Evolutionary conservation across 495 filamentous ascomycete genomes (phyloP).

Genomic region (Neohortaea acidophila): DNA sequence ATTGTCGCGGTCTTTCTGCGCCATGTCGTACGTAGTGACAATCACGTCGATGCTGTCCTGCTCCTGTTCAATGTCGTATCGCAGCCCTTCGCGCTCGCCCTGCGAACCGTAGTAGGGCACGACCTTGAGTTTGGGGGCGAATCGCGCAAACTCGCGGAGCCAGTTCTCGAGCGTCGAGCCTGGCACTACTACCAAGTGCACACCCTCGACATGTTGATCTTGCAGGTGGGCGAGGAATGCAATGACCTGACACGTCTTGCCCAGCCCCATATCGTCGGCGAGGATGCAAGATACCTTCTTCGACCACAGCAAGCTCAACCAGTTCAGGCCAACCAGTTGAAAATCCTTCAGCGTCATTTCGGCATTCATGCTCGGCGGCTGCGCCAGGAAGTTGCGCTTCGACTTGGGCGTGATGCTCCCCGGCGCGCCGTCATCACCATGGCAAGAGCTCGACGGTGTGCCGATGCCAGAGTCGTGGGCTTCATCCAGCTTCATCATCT

Average conservation of each 20-base stretch:
- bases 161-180: slow-evolving; percentile 90
- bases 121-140: slow-evolving; percentile 61
- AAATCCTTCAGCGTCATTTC: slow-evolving; percentile 72
- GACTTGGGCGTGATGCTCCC: slow-evolving; percentile 26
- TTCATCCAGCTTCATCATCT: slow-evolving; percentile 44
- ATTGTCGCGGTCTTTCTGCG: slow-evolving; percentile 46
- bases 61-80: slow-evolving; percentile 46
- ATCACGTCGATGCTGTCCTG: slow-evolving; percentile 61
- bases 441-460: slow-evolving; percentile 43
- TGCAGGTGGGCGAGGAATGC: slow-evolving; percentile 73
- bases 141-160: slow-evolving; percentile 76
- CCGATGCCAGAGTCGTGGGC: slow-evolving; percentile 58
- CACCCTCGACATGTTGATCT: slow-evolving; percentile 50
- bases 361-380: slow-evolving; percentile 59
- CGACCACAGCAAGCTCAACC: slow-evolving; percentile 67
- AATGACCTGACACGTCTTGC: slow-evolving; percentile 95
- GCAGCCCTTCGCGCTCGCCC: slow-evolving; percentile 43
- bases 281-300: slow-evolving; percentile 72
- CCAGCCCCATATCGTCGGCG: slow-evolving; percentile 95
- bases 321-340: slow-evolving; percentile 87
- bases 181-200: slow-evolving; percentile 80
- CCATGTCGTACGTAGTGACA: slow-evolving; percentile 77
- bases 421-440: slow-evolving; percentile 35
- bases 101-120: slow-evolving; percentile 67
- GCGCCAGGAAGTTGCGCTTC: slow-evolving; percentile 39